Evolutionary conservation across 805 yeast species (phyloP).

Genomic region (Sugiyamaella chiloensis): DNA sequence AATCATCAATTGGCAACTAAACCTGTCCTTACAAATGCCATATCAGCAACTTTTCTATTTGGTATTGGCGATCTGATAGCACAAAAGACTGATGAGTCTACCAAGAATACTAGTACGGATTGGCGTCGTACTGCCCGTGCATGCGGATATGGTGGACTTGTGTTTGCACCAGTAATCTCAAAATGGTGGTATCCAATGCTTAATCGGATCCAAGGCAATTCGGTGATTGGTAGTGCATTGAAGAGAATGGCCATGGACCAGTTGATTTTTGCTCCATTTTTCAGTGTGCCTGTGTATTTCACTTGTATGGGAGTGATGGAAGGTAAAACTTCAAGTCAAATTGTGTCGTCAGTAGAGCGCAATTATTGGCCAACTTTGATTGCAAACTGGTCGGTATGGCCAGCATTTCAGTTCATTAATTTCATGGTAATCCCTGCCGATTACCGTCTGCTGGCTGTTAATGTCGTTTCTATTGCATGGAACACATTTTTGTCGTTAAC

Average conservation of each 20-base stretch:
- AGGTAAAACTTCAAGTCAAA: conserved; percentile 40
- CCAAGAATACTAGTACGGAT: conserved; percentile 40
- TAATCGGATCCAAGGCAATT: conserved; percentile 37
- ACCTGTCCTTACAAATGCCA: conserved; percentile 46
- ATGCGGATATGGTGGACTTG: conserved; percentile 61
- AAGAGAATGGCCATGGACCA: conserved; percentile 69
- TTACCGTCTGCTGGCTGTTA: conserved; percentile 64
- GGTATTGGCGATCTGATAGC: conserved; percentile 77
- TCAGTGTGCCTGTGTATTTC: conserved; percentile 70
- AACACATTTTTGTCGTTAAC: conserved; percentile 68
- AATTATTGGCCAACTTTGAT: conserved; percentile 56
- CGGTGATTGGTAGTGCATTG: conserved; percentile 35
- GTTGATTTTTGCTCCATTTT: conserved; percentile 64
- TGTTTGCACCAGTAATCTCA: conserved; percentile 74
- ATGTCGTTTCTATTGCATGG: conserved; percentile 75
- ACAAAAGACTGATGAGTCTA: conserved; percentile 40
- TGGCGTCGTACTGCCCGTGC: conserved; percentile 58
- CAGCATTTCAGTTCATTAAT: conserved; percentile 70
- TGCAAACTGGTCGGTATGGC: conserved; percentile 90
- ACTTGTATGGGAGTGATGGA: conserved; percentile 66
- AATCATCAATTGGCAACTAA: conserved; percentile 25
- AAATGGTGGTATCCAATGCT: conserved; percentile 60
- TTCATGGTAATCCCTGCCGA: conserved; percentile 70
- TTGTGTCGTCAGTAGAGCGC: conserved; percentile 32
- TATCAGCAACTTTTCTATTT: conserved; percentile 55